Percentiles rank a stretch among this genome's conserved stretches.
Conservation (phyloP, 2,329 filamentous ascomycete species). For the Trichophyton rubrum region DNA sequence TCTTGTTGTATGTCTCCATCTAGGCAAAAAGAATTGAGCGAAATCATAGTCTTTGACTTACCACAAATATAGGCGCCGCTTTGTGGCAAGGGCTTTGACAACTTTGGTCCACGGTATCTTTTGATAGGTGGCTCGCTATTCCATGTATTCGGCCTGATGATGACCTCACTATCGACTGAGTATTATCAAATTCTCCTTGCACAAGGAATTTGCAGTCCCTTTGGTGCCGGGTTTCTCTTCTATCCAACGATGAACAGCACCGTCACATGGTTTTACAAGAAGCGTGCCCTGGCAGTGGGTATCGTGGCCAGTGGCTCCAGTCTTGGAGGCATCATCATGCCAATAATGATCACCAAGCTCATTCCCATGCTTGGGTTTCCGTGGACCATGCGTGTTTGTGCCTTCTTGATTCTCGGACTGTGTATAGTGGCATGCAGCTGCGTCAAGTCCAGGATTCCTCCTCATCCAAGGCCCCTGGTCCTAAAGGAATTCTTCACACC, state of each 20-base stretch:
- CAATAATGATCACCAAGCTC: constrained; percentile 48
- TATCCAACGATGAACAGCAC: constrained; percentile 30
- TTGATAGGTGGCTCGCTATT: constrained; percentile 40
- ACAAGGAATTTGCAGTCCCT: constrained; percentile 42
- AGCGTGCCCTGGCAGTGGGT: constrained; percentile 42
- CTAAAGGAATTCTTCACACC: constrained; percentile 16
- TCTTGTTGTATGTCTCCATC: constrained; percentile 23
- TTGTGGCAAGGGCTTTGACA: constrained; percentile 52
- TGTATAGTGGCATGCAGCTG: constrained; percentile 43
- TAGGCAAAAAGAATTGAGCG: background rate
- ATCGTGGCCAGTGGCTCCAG: constrained; percentile 43
- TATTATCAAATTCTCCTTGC: constrained; percentile 48
- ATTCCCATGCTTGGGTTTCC: constrained; percentile 42
- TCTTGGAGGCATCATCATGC: constrained; percentile 48
- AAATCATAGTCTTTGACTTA: constrained; percentile 12
- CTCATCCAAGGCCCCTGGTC: constrained; percentile 11
- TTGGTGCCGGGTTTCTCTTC: constrained; percentile 41
- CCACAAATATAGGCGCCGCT: constrained; percentile 42
- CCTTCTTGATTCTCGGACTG: constrained; percentile 50
- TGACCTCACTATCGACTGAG: constrained; percentile 41
- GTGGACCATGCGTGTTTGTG: constrained; percentile 46
- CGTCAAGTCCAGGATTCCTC: constrained; percentile 35
- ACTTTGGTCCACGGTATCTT: constrained; percentile 47
- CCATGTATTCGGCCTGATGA: constrained; percentile 48
- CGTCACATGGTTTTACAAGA: constrained; percentile 42